Base-by-base conservation (phyloP, 1,284 basidiomycete genomes). In the Moesziomyces sp. region DNA sequence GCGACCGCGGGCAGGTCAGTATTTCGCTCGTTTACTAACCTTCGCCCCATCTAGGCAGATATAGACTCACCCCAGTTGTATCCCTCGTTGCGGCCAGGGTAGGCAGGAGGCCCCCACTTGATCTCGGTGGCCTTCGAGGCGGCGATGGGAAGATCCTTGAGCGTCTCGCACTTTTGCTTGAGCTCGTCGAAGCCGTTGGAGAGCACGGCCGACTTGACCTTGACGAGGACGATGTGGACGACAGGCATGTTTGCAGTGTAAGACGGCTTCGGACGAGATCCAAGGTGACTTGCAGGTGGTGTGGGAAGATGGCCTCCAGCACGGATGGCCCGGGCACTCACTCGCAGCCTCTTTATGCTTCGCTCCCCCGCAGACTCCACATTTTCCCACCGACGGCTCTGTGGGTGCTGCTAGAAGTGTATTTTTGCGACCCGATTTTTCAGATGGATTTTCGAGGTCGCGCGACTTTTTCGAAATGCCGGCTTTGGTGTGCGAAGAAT, bases 161-260 rank as follows among this genome's bases (percentile, higher is more conserved):
- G 72, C 24, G 61, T 66, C 47, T 79, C 75, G 50, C 71, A 68
- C 46, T 74, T 76, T 19, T 68, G 65, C 64, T 76, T 76, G 63
- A 80, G 73, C 57, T 80, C 78, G 35, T 78, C 78, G 38, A 68
- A 78, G 28, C 78, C 78, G 62, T 80, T 80, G 48, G 45, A 55
- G 18, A 79, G 67, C 46, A 80, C 78, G 28, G 72, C 42, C 47
- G 62, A 44, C 76, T 80, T 80, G 64, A 80, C 75, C 59, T 80
- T 71, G 62, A 80, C 75, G 42, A 80, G 70, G 10, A 80, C 77
- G 46, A 80, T 77, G 62, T 80, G 78, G 42, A 79, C 54, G 62
- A 69, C 59, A 30, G 68, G 50, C 75, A 79, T 80, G 23, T 46
- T 69, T 54, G 26, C 38, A 42, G 35, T 24, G 21, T 24, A 35